These are phyloP conservation scores for Sporobolomyces roseus DNA, from an alignment of 768 basidiomycete species.

Conservation along the genomic window DNA sequence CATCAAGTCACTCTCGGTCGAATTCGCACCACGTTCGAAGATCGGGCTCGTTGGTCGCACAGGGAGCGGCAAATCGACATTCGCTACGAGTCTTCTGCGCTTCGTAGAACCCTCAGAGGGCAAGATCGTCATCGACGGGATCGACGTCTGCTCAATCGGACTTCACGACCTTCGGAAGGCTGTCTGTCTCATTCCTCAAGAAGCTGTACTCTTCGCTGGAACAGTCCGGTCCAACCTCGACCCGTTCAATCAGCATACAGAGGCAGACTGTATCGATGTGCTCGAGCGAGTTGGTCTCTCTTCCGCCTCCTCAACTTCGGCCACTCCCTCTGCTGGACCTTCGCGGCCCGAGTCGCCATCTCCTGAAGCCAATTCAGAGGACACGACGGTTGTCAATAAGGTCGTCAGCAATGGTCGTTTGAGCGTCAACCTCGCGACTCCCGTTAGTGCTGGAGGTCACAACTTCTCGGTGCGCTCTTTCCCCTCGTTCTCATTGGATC, in stretches of 20 bases:
- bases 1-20: slow-evolving; percentile 60
- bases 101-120: slow-evolving; percentile 63
- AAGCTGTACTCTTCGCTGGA: slow-evolving; percentile 56
- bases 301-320: not conserved
- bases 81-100: slow-evolving; percentile 57
- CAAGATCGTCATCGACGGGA: slow-evolving; percentile 63
- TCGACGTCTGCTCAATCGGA: slow-evolving; percentile 66
- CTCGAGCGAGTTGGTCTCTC: slow-evolving; percentile 54
- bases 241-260: slow-evolving; percentile 60
- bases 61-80: slow-evolving; percentile 52
- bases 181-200: slow-evolving; percentile 57
- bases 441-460: slow-evolving; percentile 50
- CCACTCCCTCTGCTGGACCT: slow-evolving; percentile 4
- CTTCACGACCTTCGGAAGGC: slow-evolving; percentile 67
- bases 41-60: slow-evolving; percentile 67
- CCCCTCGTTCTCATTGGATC: not conserved
- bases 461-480: slow-evolving; percentile 46
- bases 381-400: not conserved
- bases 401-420: slow-evolving; percentile 3
- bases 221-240: slow-evolving; percentile 71
- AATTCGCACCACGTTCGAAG: slow-evolving; percentile 61
- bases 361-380: slow-evolving; percentile 24
- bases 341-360: slow-evolving; percentile 12
- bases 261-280: slow-evolving; percentile 63
- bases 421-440: slow-evolving; percentile 47